phyloP scores from a whole-genome alignment of 2,329 filamentous ascomycete genomes.

The Neonectria sp. region DNA sequence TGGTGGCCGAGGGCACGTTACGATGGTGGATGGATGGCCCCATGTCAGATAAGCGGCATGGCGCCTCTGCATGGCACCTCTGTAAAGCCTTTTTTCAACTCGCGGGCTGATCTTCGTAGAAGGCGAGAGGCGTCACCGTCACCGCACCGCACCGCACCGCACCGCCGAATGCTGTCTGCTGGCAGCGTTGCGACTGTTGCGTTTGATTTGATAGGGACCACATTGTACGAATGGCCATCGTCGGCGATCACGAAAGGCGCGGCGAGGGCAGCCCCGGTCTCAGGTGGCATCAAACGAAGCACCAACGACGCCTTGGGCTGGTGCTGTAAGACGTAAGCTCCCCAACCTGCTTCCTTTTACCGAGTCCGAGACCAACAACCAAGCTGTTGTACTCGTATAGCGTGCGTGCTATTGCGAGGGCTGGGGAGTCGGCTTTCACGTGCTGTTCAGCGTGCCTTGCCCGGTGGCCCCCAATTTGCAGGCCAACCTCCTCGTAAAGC shows the following conservation, averaged over 20 bases:
- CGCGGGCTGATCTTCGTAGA: background rate
- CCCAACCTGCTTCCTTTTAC: background rate
- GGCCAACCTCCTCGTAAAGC: background rate
- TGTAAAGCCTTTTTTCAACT: background rate
- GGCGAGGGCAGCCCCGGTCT: slow-evolving; percentile 10
- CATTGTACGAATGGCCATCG: background rate
- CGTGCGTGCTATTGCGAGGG: background rate
- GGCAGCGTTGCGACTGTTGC: background rate
- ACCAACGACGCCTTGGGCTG: background rate
- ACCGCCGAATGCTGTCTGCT: background rate
- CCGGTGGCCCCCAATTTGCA: background rate
- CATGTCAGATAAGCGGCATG: slow-evolving; percentile 23
- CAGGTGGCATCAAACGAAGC: slow-evolving; percentile 18
- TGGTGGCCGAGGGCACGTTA: background rate
- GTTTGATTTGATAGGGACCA: background rate
- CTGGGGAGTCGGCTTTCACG: background rate
- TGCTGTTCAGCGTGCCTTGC: background rate
- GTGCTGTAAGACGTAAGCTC: slow-evolving; percentile 21
- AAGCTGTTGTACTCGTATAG: background rate
- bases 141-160: background rate
- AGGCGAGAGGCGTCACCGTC: background rate
- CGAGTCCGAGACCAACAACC: background rate
- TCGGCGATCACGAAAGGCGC: slow-evolving; percentile 10
- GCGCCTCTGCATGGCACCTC: slow-evolving; percentile 4
- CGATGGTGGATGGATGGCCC: slow-evolving; percentile 12